A percentile compares a stretch with the other conserved stretches of the same genome.
These are phyloP conservation scores for Hymenoscyphus albidus DNA, from an alignment of 2,329 filamentous ascomycete species.

Conservation along the genomic window DNA sequence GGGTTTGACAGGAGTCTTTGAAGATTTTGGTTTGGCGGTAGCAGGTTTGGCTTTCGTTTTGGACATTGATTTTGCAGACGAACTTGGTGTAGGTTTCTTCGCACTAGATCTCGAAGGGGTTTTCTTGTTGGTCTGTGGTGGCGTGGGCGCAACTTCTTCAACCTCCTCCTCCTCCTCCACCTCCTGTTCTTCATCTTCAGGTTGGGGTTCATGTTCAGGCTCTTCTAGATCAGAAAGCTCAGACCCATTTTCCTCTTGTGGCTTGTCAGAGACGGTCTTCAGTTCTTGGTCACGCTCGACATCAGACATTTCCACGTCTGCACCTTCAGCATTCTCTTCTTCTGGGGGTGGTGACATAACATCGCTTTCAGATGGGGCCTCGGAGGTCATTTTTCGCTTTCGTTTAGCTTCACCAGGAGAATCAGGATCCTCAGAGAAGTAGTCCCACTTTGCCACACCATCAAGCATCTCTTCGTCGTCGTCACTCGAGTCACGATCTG, in stretches of 20 bases:
- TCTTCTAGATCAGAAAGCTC: slow-evolving; percentile 14
- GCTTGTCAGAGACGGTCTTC: slow-evolving; percentile 11
- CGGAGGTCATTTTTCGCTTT: slow-evolving; percentile 1
- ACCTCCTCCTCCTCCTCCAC: slow-evolving; percentile 34
- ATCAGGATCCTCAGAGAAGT: slow-evolving; percentile 33
- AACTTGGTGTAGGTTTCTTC: slow-evolving; percentile 5
- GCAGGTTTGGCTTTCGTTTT: slow-evolving; percentile 5
- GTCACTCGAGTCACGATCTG: slow-evolving; percentile 40
- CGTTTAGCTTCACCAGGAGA: slow-evolving; percentile 17
- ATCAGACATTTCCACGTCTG: slow-evolving; percentile 8
- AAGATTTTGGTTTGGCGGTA: background rate
- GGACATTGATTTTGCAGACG: slow-evolving; percentile 3
- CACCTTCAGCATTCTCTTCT: slow-evolving; percentile 21
- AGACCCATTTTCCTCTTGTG: slow-evolving; percentile 4
- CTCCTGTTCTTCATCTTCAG: slow-evolving; percentile 31
- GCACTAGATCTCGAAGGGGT: slow-evolving; percentile 9
- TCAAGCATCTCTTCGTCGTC: slow-evolving; percentile 39
- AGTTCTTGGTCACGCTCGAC: slow-evolving; percentile 5
- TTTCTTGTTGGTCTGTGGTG: slow-evolving; percentile 17
- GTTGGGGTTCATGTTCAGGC: slow-evolving; percentile 3
- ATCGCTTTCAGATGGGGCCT: background rate
- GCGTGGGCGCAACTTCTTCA: slow-evolving; percentile 18
- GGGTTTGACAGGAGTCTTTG: slow-evolving; percentile 4
- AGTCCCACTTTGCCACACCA: slow-evolving; percentile 34
- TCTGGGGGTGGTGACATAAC: slow-evolving; percentile 12